These are phyloP conservation scores for Cucurbita maxima DNA, from an alignment of 306 rosid genomes.

Conservation along the genomic window DNA sequence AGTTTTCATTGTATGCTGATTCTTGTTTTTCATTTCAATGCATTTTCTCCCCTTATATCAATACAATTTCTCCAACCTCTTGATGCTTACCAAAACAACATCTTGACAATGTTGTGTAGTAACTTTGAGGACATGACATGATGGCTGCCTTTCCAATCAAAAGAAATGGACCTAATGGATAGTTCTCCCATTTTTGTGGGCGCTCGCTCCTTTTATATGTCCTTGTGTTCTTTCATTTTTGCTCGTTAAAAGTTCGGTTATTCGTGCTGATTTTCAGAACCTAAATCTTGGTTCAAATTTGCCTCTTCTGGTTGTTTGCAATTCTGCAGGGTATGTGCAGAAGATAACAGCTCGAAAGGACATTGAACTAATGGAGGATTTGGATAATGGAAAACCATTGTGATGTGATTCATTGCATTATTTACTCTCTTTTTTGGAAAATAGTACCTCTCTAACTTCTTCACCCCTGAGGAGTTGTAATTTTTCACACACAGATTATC, in stretches of 20 bases:
- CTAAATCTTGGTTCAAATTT: background rate
- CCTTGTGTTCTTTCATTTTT: too few relatives aligned
- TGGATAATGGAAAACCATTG: conserved; percentile 58
- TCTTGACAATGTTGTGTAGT: background rate
- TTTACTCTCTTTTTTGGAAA: background rate
- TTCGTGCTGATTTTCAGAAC: background rate
- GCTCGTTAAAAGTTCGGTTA: too few relatives aligned
- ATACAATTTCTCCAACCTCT: background rate
- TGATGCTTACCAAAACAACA: background rate
- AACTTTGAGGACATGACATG: background rate
- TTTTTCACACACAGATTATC: background rate
- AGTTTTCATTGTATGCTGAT: background rate
- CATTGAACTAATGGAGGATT: conserved; percentile 79
- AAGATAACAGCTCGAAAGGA: conserved; percentile 83
- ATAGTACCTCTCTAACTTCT: background rate
- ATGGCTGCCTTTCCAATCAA: background rate
- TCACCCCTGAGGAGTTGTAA: background rate
- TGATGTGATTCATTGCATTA: conserved; percentile 29
- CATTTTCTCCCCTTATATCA: too few relatives aligned
- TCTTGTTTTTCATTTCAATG: background rate
- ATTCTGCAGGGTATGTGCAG: conserved; percentile 79
- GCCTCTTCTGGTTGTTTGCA: conserved; percentile 3
- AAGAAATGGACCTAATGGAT: too few relatives aligned
- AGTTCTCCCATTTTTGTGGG: too few relatives aligned
- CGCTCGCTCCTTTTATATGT: too few relatives aligned